Conservation (phyloP, 768 basidiomycete species). For the Lentinula raphanica region DNA sequence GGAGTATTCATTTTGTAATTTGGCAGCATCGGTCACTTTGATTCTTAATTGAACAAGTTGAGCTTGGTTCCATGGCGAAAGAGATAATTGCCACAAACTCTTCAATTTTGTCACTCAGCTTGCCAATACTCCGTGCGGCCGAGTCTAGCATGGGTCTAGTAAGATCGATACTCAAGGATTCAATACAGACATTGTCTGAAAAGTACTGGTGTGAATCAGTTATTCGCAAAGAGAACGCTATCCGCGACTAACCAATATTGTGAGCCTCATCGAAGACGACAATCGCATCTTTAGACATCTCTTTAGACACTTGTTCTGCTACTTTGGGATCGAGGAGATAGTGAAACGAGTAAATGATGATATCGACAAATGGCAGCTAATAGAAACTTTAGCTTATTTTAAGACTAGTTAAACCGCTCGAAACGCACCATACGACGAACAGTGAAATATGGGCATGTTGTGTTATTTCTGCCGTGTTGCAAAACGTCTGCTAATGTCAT, state of each 20-base stretch:
- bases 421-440: conserved; percentile 83
- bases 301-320: conserved; percentile 97
- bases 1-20: conserved; percentile 94
- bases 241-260: conserved; percentile 74
- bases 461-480: conserved; percentile 79
- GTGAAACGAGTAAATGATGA: conserved; percentile 99
- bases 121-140: conserved; percentile 80
- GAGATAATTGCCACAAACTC: conserved; percentile 52
- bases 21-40: conserved; percentile 87
- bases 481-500: conserved; percentile 94
- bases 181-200: conserved; percentile 97
- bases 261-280: conserved; percentile 99
- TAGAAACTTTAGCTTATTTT: neutral
- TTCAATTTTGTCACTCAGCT: conserved; percentile 87
- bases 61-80: neutral
- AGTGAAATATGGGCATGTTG: conserved; percentile 92
- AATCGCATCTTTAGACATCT: conserved; percentile 95
- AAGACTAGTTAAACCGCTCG: neutral
- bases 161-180: conserved; percentile 94
- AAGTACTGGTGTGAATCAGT: conserved; percentile 2
- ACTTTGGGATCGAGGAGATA: conserved; percentile 98
- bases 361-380: conserved; percentile 94
- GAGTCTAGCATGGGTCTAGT: conserved; percentile 97
- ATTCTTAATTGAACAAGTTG: conserved; percentile 50
- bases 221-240: neutral